Base-by-base conservation (phyloP, 2,329 filamentous ascomycete species). In the Talaromyces sp. region DNA sequence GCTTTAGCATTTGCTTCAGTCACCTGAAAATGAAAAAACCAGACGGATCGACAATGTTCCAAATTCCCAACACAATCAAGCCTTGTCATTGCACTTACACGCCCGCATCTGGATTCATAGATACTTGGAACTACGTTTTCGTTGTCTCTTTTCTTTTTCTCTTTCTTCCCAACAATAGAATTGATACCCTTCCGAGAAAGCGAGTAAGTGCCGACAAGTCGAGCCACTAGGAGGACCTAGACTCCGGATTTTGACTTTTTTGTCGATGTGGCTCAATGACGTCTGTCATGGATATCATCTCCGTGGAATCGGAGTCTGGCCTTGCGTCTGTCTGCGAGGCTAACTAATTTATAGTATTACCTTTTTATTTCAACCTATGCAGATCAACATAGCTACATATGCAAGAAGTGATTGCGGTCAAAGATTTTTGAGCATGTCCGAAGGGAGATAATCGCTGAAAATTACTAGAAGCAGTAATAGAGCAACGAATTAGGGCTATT, bases 151-250 rank as follows among this genome's bases (percentile, higher is more conserved):
- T 47, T 35, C 57, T 45, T 43, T 49, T 49, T 13, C 24, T 10
- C 13, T 19, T n/a, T 35, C 5, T 47, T 1, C 43, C 4, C 3
- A 33, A 33, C 7, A 33, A 52, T 52, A 52, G 47, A 62, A 54
- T 62, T 8, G 14, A 62, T 54, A 19, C 60, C 60, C n/a, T 43
- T 41, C 54, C 43, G 47, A 54, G 60, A 62, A 62, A 24, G 47
- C 10, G 9, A 62, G 47, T 35, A 54, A 52, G 37, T 31, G 27
- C 27, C 6, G 6, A 10, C 50, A 37, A 56, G 50, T 22, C 33
- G n/a, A 13, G 33, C 2, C 6, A 22, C 13, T 1, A 14, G 52
- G 52, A 31, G 27, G 27, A 31, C 27, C 27, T 31, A 31, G 27
- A 31, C 27, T 31, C 27, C 7, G 27, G 27, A 31, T 7, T 31